Evolutionary conservation across 78 protist genomes (phyloP).

Genomic region (Chrysochromulina tobinii): DNA sequence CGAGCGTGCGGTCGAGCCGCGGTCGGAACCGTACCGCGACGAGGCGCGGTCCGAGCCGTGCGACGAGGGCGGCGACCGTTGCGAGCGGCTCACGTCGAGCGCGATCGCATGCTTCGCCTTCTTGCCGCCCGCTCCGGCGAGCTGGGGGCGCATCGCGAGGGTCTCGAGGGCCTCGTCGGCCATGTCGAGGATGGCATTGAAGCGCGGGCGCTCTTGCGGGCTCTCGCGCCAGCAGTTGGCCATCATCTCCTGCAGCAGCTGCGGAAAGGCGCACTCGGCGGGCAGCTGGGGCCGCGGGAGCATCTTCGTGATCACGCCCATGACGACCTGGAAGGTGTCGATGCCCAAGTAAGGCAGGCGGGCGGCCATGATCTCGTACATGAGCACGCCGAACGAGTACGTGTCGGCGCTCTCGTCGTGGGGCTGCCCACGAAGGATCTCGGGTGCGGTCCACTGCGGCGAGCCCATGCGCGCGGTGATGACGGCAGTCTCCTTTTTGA

Average conservation of each 20-base stretch:
- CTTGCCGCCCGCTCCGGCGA: background rate
- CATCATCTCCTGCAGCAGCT: background rate
- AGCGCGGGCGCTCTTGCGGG: background rate
- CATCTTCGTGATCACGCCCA: conserved; percentile 8
- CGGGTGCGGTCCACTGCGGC: conserved; percentile 63
- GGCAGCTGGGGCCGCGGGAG: background rate
- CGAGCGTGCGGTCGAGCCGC: too few species aligned
- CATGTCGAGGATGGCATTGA: background rate
- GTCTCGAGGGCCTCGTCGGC: background rate
- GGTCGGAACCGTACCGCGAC: background rate
- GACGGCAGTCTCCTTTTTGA: background rate
- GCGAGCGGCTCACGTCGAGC: too few species aligned
- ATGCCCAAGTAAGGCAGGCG: conserved; percentile 30
- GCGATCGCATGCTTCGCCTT: background rate
- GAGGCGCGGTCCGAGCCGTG: background rate
- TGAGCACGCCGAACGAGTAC: conserved; percentile 54
- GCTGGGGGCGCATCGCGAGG: background rate
- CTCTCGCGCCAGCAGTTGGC: background rate
- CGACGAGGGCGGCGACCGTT: background rate
- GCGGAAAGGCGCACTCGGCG: background rate
- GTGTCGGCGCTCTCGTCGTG: conserved; percentile 39
- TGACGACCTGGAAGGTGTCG: background rate
- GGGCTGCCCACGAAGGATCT: conserved; percentile 34
- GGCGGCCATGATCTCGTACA: conserved; percentile 49
- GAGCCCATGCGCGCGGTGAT: conserved; percentile 14